Conservation (phyloP, 2,329 filamentous ascomycete genomes). For the Sclerotinia nivalis region DNA sequence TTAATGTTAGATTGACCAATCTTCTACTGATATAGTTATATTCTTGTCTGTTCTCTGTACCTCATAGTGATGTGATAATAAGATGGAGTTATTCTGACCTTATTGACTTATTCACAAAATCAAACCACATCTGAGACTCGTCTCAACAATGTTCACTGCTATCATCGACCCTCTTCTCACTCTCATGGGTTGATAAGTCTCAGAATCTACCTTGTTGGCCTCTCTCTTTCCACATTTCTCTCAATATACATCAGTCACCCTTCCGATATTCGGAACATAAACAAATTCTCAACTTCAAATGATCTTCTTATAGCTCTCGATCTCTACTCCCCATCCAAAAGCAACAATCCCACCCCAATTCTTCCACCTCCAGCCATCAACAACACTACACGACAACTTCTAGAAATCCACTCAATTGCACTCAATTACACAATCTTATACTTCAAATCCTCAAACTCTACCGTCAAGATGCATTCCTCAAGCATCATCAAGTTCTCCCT, state of each 20-base stretch:
- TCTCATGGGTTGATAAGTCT: no score
- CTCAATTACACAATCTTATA: background rate
- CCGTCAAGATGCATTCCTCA: slow-evolving; percentile 4
- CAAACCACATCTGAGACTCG: no score
- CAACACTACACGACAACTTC: background rate
- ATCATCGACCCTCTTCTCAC: background rate
- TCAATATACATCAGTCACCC: background rate
- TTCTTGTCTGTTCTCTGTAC: background rate
- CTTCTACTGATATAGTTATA: background rate
- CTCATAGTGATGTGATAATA: background rate
- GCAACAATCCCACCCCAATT: background rate
- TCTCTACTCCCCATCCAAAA: background rate
- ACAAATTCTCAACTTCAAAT: no score
- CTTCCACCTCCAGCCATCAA: no score
- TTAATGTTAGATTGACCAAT: background rate
- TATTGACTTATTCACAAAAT: background rate
- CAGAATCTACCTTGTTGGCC: background rate
- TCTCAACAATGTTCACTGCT: background rate
- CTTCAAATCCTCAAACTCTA: background rate
- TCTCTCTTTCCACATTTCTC: background rate
- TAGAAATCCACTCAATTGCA: background rate
- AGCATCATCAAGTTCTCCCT: background rate
- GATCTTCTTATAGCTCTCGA: background rate
- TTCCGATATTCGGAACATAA: background rate
- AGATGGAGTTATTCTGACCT: background rate